Evolutionary conservation across 352 stramenopile species (phyloP), one percentile per base, ranked within the genome.

Genomic region (Phytophthora podocarpi): DNA sequence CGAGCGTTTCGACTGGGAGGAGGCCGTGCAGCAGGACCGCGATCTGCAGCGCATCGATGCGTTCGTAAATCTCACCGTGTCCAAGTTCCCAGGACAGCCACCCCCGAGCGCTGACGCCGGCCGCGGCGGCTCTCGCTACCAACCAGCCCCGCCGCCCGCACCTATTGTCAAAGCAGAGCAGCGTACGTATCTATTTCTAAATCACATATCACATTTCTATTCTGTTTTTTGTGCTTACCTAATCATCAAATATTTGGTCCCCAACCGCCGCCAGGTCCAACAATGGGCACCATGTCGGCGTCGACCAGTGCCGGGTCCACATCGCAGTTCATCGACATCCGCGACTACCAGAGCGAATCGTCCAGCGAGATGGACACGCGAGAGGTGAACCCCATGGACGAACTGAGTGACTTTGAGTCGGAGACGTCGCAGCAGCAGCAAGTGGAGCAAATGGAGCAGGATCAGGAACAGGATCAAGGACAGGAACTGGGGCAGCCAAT

Each of bases 331-430:
- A 70, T 82, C 35, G 39, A 79, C 40, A 16, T 48, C 6, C 46
- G 46, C 5, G 57, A 63, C 13, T 80, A 82, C 46, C 46, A 63
- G 56, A 83, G 59, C 58, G 76, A 82, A 28, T 78, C 68, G n/a
- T 86, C 72, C 3, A 87, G 73, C 24, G 80, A 89, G 24, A 26
- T 70, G 7, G 80, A 87, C 24, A 68, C 36, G 30, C 52, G 54
- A 0, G 80, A 90, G 48, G 60, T 90, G 16, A 74, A 90, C 55
- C 78, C 78, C 9, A 85, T 84, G 69, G 76, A 90, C 42, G 78
- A 83, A 43, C 65, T 90, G 12, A 81, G 68, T 24, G 78, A 88
- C 52, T 80, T 90, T 68, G 81, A 87, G 59, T 45, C 42, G 26
- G 65, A 69, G 7, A 11, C 47, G 34, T 40, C 48, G n/a, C 41